Evolutionary conservation across 2,329 filamentous ascomycete genomes (phyloP).

Genomic region (Capronia epimyces): DNA sequence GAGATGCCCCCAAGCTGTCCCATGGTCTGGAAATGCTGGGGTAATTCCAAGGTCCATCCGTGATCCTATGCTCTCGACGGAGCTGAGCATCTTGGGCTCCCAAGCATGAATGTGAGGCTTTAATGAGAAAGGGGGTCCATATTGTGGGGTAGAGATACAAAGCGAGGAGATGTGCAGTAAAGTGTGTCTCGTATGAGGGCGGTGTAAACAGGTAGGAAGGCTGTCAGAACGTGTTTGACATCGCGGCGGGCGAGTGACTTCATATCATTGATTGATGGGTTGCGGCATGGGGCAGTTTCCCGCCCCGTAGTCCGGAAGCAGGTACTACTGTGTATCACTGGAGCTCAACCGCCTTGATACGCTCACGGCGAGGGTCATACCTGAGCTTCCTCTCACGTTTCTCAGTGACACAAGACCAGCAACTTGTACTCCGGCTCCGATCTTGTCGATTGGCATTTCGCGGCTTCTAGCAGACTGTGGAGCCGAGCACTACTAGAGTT

Average conservation of each 20-base stretch:
- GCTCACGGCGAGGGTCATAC: too few relatives aligned
- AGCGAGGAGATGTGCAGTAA: not conserved
- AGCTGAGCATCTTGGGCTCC: conserved; percentile 18
- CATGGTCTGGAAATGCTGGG: conserved; percentile 38
- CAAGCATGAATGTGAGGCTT: conserved; percentile 10
- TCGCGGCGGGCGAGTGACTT: not conserved
- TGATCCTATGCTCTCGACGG: conserved; percentile 5
- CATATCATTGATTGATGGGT: not conserved
- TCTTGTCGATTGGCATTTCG: not conserved
- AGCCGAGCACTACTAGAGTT: not conserved
- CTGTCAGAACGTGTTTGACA: not conserved
- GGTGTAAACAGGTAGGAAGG: not conserved
- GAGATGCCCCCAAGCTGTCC: conserved; percentile 69
- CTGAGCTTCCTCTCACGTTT: too few relatives aligned
- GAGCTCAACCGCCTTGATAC: not conserved
- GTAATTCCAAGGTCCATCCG: conserved; percentile 14
- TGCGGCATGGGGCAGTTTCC: not conserved
- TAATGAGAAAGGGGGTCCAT: not conserved
- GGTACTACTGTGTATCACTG: not conserved
- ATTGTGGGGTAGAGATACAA: not conserved
- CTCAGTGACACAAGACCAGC: too few relatives aligned
- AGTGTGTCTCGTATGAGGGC: not conserved
- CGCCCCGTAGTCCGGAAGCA: not conserved
- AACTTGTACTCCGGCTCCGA: too few relatives aligned
- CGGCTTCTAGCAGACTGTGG: conserved; percentile 12